Evolutionary conservation across 768 basidiomycete species (phyloP), one percentile per base, ranked within the genome.

Genomic region (Leccinum arenicola): DNA sequence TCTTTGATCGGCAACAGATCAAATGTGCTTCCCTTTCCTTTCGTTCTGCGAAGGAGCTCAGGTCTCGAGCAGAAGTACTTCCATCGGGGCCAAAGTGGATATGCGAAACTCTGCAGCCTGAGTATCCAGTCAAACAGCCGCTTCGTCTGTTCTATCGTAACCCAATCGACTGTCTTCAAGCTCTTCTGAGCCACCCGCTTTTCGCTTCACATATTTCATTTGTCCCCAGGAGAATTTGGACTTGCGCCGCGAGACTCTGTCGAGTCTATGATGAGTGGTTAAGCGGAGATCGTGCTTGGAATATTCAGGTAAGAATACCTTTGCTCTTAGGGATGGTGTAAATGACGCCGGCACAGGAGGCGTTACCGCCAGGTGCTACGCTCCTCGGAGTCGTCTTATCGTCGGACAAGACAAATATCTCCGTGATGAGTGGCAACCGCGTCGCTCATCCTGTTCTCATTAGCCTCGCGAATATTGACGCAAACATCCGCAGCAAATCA

Each of bases 381-480:
- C 40, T 43, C 40, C 40, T 43, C 40, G 40, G n/a, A n/a, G 40
- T 43, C 6, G 40, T 43, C 7, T 43, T 43, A 15, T 40, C 40
- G 11, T 43, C 40, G n/a, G 40, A 43, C 7, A 43, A 43, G n/a
- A 43, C 40, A 6, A 43, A 43, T n/a, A 43, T 43, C 7, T 43
- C 40, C n/a, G 7, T 43, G n/a, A 43, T 43, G 40, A 43, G 40
- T 43, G 40, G 40, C 7, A 43, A 43, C 40, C n/a, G 6, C n/a
- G 40, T 43, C 4, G n/a, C 40, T 43, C 7, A 15, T 7, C 63
- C 59, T 0, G 23, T 67, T 1, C 49, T 67, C 0, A 51, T 67
- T 1, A 55, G 58, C 17, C 58, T 67, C 1, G 52, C 62, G 1
- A 66, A 65, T 19, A 64, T 66, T 1, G 4, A 59, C 10, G 6